Conservation (phyloP, 208 protist genomes). For the Spongospora subterranea region DNA sequence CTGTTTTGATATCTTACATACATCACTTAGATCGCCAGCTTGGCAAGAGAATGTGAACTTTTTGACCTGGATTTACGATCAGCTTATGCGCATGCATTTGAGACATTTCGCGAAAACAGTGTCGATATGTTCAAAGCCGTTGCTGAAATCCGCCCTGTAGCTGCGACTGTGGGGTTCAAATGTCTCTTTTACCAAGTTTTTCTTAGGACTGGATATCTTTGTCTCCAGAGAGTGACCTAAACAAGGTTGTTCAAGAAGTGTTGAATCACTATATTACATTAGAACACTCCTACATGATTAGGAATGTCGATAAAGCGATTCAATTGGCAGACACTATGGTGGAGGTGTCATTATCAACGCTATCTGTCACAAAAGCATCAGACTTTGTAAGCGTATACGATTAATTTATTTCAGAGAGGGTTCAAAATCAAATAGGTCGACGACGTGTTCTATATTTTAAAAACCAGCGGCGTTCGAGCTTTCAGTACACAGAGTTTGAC, state of each 20-base stretch:
- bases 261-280: conserved; percentile 20
- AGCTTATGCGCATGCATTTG: background rate
- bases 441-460: conserved; percentile 54
- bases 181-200: no score
- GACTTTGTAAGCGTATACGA: background rate
- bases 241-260: background rate
- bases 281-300: conserved; percentile 37
- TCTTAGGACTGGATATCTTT: background rate
- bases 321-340: no score
- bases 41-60: conserved; percentile 13
- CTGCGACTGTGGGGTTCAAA: background rate
- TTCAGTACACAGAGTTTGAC: conserved; percentile 1
- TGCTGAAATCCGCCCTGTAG: background rate
- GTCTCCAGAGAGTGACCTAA: background rate
- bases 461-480: conserved; percentile 1
- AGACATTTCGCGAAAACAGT: background rate
- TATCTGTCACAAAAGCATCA: background rate
- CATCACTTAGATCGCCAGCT: background rate
- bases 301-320: conserved; percentile 40
- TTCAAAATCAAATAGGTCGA: background rate
- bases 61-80: conserved; percentile 30
- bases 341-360: background rate
- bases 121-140: background rate
- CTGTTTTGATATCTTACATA: background rate
- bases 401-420: background rate